Evolutionary conservation across 2,329 filamentous ascomycete species (phyloP).

Genomic region (Verticillium dahliae): DNA sequence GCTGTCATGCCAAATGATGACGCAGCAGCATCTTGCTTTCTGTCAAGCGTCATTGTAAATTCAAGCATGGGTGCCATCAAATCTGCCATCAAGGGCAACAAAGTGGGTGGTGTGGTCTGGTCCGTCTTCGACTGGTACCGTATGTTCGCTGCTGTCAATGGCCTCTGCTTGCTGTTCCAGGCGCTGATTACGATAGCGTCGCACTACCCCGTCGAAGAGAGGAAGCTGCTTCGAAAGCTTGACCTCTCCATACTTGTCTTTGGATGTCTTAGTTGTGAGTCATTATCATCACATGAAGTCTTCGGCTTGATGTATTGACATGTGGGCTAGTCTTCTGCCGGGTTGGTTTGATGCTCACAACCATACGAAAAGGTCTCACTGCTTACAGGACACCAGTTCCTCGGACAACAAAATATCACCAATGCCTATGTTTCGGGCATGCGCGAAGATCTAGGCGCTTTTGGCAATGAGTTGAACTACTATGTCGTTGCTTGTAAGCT

Average conservation of each 20-base stretch:
- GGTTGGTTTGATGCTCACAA: neutral
- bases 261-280: slow-evolving; percentile 17
- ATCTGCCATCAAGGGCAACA: slow-evolving; percentile 12
- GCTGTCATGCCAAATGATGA: neutral
- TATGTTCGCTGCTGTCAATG: slow-evolving; percentile 6
- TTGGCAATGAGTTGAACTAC: slow-evolving; percentile 25
- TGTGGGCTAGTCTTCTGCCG: slow-evolving; percentile 5
- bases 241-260: slow-evolving; percentile 17
- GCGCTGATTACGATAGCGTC: slow-evolving; percentile 12
- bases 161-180: neutral
- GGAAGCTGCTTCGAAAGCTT: slow-evolving; percentile 17
- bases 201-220: slow-evolving; percentile 16
- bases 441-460: slow-evolving; percentile 25
- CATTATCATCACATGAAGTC: too few relatives aligned
- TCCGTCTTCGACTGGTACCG: slow-evolving; percentile 23
- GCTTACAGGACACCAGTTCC: slow-evolving; percentile 3
- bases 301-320: neutral
- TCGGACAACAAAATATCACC: slow-evolving; percentile 25
- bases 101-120: slow-evolving; percentile 15
- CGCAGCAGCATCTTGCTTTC: neutral
- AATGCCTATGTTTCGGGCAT: slow-evolving; percentile 32
- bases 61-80: slow-evolving; percentile 5
- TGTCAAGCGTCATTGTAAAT: neutral
- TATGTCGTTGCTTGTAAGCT: slow-evolving; percentile 10
- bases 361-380: neutral